Conservation (phyloP, 139 green algal species). For the Dunaliella primolecta region DNA sequence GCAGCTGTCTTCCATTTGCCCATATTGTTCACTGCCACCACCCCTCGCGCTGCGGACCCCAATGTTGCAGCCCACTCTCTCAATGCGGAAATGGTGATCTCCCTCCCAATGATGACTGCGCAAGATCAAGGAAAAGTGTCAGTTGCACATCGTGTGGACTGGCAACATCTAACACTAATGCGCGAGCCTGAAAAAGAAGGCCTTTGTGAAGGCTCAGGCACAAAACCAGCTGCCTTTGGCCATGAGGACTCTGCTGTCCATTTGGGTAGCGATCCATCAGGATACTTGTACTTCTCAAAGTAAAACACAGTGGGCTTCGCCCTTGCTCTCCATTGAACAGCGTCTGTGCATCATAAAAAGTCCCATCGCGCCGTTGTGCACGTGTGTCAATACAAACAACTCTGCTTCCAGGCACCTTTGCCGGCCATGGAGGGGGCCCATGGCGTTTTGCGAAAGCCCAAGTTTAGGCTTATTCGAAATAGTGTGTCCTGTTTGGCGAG, state of each 20-base stretch:
- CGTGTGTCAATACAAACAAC: too few species aligned
- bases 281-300: background rate
- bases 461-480: too few species aligned
- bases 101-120: conserved; percentile 80
- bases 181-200: background rate
- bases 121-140: background rate
- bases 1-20: conserved; percentile 91
- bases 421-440: too few species aligned
- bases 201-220: background rate
- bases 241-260: background rate
- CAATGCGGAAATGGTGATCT: conserved; percentile 92
- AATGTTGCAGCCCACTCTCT: conserved; percentile 88
- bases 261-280: background rate
- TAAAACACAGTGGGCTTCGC: too few species aligned
- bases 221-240: background rate
- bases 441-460: too few species aligned
- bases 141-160: background rate
- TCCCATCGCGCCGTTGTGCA: too few species aligned
- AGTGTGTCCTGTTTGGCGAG: too few species aligned
- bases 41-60: conserved; percentile 63
- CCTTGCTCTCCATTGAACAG: too few species aligned
- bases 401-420: too few species aligned
- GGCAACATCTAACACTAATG: background rate
- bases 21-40: conserved; percentile 78
- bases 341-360: too few species aligned